Base-by-base conservation (phyloP, 208 protist species). In the Acanthamoeba polyphaga region DNA sequence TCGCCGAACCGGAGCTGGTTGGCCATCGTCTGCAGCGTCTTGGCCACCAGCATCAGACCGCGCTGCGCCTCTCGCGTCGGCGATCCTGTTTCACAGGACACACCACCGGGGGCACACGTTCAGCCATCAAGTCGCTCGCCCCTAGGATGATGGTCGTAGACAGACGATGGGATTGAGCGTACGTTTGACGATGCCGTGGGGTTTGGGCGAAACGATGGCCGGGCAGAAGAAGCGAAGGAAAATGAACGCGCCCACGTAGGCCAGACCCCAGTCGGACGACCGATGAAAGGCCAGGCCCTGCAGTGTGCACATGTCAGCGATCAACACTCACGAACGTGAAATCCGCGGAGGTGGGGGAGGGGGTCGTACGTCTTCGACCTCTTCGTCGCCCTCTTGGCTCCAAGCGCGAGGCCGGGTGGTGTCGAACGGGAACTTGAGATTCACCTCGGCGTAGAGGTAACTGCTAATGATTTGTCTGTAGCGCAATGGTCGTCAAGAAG, bases 151-250 rank as follows among this genome's bases (percentile, higher is more conserved):
- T 13, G 66, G n/a, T 46, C 8, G 43, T 1, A 29, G 24, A 88
- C 10, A 24, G 34, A 15, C 9, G 0, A 60, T 13, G 88, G 19
- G 29, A 6, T 22, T 15, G 38, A 84, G 43, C n/a, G 29, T 17
- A 62, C 68, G 38, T 29, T 94, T 82, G 24, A 94, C 90, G 55
- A 94, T 58, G 51, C 29, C 43, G 68, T 84, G n/a, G 49, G 46
- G 10, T 22, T 58, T 43, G 34, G 90, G 90, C 19, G 90, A 34
- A 8, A 94, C 90, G 53, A 94, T 94, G 49, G 90, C 90, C 92
- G 90, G 90, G 49, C 90, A 94, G 90, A 94, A 94, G 51, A 94
- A 62, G 46, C 90, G 64, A 3, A 94, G 68, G 70, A 82, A 94
- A 15, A 94, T 46, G 49, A 94, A 62, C 32, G 68, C 90, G 53